These are phyloP conservation scores for Pisolithus microcarpus DNA, from an alignment of 768 basidiomycete genomes.

Conservation along the genomic window DNA sequence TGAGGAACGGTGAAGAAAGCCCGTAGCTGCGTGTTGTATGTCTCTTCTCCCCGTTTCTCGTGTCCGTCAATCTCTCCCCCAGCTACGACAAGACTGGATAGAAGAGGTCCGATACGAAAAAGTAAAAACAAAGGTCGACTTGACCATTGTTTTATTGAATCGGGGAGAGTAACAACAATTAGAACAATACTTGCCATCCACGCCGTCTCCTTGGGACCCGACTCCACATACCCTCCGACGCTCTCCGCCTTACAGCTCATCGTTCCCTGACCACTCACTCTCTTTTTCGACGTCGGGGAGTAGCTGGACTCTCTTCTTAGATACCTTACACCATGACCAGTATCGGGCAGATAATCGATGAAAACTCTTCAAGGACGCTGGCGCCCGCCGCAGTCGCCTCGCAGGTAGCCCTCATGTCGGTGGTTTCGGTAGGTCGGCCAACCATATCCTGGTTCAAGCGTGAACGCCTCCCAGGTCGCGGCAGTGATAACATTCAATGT, in stretches of 20 bases:
- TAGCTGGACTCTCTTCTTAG: conserved; percentile 12
- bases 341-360: conserved; percentile 27
- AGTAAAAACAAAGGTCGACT: neutral
- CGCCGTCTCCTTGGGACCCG: neutral
- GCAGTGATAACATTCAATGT: conserved; percentile 76
- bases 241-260: neutral
- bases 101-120: neutral
- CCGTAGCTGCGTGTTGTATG: neutral
- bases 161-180: neutral
- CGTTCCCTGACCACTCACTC: conserved; percentile 12
- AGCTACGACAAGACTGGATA: neutral
- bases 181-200: conserved; percentile 7
- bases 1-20: neutral
- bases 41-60: too few species aligned
- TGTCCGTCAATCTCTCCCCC: too few species aligned
- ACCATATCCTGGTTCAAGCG: neutral
- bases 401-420: conserved; percentile 69
- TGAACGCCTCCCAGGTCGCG: conserved; percentile 36
- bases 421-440: conserved; percentile 55
- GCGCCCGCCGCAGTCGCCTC: conserved; percentile 73
- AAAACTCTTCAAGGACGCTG: conserved; percentile 49
- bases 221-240: neutral
- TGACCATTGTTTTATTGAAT: neutral
- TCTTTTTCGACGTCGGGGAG: conserved; percentile 11
- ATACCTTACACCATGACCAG: conserved; percentile 22